Base-by-base conservation (phyloP, 371 early-diverging fungal species). In the Syncephalastrum contaminatum region DNA sequence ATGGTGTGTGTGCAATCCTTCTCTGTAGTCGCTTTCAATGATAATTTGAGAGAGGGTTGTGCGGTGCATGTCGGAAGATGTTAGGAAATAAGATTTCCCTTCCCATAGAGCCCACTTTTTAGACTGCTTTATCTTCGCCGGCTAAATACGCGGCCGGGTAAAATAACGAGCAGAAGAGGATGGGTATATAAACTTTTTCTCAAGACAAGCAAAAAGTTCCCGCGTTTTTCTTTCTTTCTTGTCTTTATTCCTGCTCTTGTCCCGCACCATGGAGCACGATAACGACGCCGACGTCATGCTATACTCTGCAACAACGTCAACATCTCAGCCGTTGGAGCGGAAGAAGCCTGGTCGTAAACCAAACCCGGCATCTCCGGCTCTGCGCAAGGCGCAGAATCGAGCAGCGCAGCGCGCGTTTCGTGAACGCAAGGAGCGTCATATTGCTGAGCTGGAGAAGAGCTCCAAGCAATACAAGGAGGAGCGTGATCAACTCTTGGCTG, bases 311-410 rank as follows among this genome's bases (percentile, higher is more conserved):
- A 27, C 54, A 10, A 2, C 36, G 10, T 6, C 36, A 30, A 51
- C 56, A 20, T 40, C 48, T 10, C 61, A 53, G 42, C 67, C 70
- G 16, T 25, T 69, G 4, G 73, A 72, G 52, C 58, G 55, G 8
- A 87, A 82, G 56, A 89, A 87, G 69, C 88, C 92, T 4, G 92
- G 92, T 10, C 68, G 92, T 22, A 90, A 90, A 69, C 88, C 88
- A 8, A 75, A 77, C 30, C 82, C 80, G n/a, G 74, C 80, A n/a
- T 77, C 78, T 1, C 80, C 75, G 0, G 79, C 79, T 13, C 71
- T 85, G 49, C 82, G 89, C 25, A 87, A 85, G 25, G 88, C 84
- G 13, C 89, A 88, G 62, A 88, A 88, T 63, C 74, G 89, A 18
- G 89, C 83, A 0, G 89, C 89, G 0, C 89, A 88, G 64, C 72